Conservation (phyloP, 805 yeast genomes). For the Phaffomyces opuntiae region DNA sequence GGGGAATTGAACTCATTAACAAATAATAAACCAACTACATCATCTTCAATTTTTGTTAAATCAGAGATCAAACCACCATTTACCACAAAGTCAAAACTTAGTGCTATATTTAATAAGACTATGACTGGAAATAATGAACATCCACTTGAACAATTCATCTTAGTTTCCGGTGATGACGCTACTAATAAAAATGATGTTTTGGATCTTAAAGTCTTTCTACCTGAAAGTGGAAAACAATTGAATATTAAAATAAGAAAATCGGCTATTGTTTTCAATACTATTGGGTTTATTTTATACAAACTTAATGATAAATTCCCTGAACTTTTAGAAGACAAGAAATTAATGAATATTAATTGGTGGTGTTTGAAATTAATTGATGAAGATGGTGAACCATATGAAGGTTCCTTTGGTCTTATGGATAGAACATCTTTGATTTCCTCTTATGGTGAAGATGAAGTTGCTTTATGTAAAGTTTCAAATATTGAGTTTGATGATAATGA, state of each 20-base stretch:
- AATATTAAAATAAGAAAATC: constrained; percentile 25
- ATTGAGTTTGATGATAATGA: constrained; percentile 41
- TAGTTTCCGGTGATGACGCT: constrained; percentile 27
- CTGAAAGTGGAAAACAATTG: constrained; percentile 17
- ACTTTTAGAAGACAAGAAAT: not conserved
- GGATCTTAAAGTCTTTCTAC: constrained; percentile 22
- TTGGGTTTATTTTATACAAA: constrained; percentile 43
- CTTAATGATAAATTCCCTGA: constrained; percentile 6
- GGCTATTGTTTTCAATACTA: constrained; percentile 44
- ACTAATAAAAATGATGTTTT: constrained; percentile 14
- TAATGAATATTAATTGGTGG: constrained; percentile 60
- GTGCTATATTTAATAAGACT: constrained; percentile 37
- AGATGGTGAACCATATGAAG: constrained; percentile 88
- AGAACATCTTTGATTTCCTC: constrained; percentile 58
- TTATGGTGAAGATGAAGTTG: constrained; percentile 78
- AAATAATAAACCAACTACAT: not conserved
- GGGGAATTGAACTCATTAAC: not conserved
- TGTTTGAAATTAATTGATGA: constrained; percentile 80
- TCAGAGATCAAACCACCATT: constrained; percentile 1
- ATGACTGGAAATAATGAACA: constrained; percentile 19
- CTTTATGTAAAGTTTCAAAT: constrained; percentile 55
- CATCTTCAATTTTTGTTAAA: constrained; percentile 3
- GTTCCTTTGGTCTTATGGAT: constrained; percentile 81
- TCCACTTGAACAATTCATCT: constrained; percentile 38
- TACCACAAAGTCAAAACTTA: constrained; percentile 28